A percentile compares a stretch with the other conserved stretches of the same genome.
Evolutionary conservation across 495 filamentous ascomycete species (phyloP).

Genomic region (Saxophila tyrrhenica): DNA sequence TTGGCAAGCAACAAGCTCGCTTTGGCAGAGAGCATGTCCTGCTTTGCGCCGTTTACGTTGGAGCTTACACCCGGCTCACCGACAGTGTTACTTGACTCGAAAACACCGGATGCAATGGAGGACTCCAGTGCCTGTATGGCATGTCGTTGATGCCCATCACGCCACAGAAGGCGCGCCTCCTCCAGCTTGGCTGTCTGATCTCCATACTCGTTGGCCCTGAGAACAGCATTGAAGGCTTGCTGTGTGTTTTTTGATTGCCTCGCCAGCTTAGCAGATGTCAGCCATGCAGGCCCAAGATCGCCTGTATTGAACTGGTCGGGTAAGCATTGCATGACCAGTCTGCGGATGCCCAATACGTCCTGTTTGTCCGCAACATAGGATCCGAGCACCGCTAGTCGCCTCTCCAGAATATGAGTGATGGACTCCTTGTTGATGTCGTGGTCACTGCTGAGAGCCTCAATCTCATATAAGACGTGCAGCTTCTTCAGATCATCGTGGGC

Average conservation of each 20-base stretch:
- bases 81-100: slow-evolving; percentile 40
- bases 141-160: slow-evolving; percentile 84
- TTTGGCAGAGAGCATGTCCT: slow-evolving; percentile 46
- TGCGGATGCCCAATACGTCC: slow-evolving; percentile 76
- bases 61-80: background rate
- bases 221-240: slow-evolving; percentile 83
- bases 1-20: slow-evolving; percentile 85
- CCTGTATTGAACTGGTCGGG: background rate
- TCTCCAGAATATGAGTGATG: slow-evolving; percentile 41
- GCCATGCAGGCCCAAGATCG: slow-evolving; percentile 50
- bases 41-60: slow-evolving; percentile 13
- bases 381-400: slow-evolving; percentile 72
- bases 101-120: slow-evolving; percentile 66
- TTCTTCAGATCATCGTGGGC: slow-evolving; percentile 73
- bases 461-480: slow-evolving; percentile 74
- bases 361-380: slow-evolving; percentile 85
- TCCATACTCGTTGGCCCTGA: slow-evolving; percentile 75
- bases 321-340: slow-evolving; percentile 67
- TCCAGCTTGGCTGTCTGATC: slow-evolving; percentile 81
- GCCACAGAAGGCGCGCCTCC: slow-evolving; percentile 87
- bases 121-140: slow-evolving; percentile 83
- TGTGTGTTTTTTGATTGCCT: slow-evolving; percentile 71
- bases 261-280: slow-evolving; percentile 73
- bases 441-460: slow-evolving; percentile 63
- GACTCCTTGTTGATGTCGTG: slow-evolving; percentile 32